Conservation (phyloP, 1,284 basidiomycete genomes). For the Cyathus pygmaeus region DNA sequence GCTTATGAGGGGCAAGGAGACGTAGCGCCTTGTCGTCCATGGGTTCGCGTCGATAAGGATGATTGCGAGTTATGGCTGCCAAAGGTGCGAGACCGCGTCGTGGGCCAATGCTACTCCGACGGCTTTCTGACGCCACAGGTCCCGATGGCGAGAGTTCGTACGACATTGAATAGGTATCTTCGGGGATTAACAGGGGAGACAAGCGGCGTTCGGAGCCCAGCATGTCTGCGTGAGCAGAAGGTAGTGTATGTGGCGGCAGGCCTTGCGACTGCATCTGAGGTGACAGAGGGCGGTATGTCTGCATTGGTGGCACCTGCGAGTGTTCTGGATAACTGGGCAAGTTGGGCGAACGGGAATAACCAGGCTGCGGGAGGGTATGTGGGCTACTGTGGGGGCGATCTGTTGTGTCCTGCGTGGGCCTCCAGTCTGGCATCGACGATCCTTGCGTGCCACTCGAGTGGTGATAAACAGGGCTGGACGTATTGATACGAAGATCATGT, state of each 20-base stretch:
- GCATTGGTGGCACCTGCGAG: background rate
- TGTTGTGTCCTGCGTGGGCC: background rate
- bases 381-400: background rate
- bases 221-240: background rate
- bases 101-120: conserved; percentile 38
- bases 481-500: background rate
- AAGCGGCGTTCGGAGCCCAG: background rate
- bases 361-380: background rate
- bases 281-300: background rate
- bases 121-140: background rate
- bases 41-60: conserved; percentile 70
- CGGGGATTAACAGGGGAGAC: background rate
- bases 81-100: conserved; percentile 64
- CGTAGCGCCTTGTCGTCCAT: conserved; percentile 70
- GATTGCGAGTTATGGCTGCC: conserved; percentile 58
- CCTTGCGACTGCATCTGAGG: no score
- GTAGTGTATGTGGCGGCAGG: no score
- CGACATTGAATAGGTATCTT: background rate
- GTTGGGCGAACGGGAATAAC: background rate
- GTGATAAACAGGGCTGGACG: background rate
- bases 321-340: background rate
- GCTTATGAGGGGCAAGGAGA: conserved; percentile 38
- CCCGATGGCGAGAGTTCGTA: conserved; percentile 10
- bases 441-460: background rate
- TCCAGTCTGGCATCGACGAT: background rate